Base-by-base conservation (phyloP, 2,329 filamentous ascomycete genomes). In the Curvularia eragrostidis region DNA sequence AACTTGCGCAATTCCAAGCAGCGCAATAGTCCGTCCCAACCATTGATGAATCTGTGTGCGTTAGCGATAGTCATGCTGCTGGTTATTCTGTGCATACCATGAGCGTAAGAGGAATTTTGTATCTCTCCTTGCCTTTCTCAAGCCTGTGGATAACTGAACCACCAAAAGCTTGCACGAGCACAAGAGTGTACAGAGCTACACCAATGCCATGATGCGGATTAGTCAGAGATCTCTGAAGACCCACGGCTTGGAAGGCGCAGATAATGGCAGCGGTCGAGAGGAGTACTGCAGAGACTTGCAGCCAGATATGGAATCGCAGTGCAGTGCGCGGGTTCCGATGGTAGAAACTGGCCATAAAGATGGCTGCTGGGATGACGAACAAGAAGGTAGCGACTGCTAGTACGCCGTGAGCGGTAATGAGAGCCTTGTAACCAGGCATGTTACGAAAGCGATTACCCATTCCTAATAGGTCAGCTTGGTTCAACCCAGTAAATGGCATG, bases 191-290 rank as follows among this genome's bases (percentile, higher is more conserved):
- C 44, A 96, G 86, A 26, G 91, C 89, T 32, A 93, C 82, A 13
- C 91, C 91, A 63, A 95, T 94, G 60, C 89, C 90, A 76, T 96
- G 91, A 73, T 96, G 91, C 0, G 91, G 91, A 72, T 96, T 96
- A 8, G 89, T 88, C 68, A 93, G 78, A 64, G 85, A 90, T 58
- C 91, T 83, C 43, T 83, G 81, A 0, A 88, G 87, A 0, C 91
- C 91, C 12, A 95, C 91, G 10, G 91, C 90, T 66, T 93, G 88
- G 78, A 86, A 93, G 7, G 91, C 91, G 12, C 93, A 81, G 43
- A 91, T 82, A 61, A 96, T 89, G 8, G 91, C 83, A 12, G 89
- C 89, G 0, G 91, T 89, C 6, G 87, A 81, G 54, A 94, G 77
- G 18, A 88, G 79, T 10, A 90, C 83, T 1, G 88, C 86, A 56